Percentiles rank a stretch among this genome's conserved stretches.
phyloP scores from a whole-genome alignment of 2,329 filamentous ascomycete genomes.

The Ophiocordyceps camponoti-rufipedis region DNA sequence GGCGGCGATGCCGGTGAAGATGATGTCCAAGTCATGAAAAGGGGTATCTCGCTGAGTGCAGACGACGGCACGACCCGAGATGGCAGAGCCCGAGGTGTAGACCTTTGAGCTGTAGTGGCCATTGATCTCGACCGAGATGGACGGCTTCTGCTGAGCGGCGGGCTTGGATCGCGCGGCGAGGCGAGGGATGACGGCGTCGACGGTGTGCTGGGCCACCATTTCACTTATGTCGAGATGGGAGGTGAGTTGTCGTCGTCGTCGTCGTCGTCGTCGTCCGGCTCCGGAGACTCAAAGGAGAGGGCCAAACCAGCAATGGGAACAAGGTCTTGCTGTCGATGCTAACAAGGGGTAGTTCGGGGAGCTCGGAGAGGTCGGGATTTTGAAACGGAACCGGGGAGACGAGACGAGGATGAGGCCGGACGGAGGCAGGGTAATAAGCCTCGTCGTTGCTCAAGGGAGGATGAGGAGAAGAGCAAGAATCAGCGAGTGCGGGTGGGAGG shows the following conservation, averaged over 20 bases:
- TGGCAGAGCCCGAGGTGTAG: conserved; percentile 34
- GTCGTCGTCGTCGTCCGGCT: neutral
- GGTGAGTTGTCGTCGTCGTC: neutral
- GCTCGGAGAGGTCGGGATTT: neutral
- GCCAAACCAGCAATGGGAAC: neutral
- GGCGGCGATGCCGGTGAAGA: conserved; percentile 30
- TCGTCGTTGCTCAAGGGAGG: neutral
- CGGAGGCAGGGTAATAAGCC: neutral
- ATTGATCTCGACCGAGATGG: conserved; percentile 29
- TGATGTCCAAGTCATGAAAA: conserved; percentile 33
- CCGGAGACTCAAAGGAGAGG: neutral
- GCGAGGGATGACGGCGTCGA: neutral
- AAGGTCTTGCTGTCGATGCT: neutral
- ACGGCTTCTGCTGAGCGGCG: conserved; percentile 11
- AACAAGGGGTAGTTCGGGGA: neutral
- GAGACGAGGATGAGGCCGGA: neutral
- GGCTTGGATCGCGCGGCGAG: neutral
- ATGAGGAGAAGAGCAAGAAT: neutral
- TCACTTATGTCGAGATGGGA: neutral
- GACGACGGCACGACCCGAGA: conserved; percentile 30
- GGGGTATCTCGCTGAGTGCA: conserved; percentile 23
- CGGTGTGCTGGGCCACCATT: conserved; percentile 1
- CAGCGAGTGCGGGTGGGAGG: neutral
- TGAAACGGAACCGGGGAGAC: neutral
- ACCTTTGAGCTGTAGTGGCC: conserved; percentile 35